Evolutionary conservation across 2,329 filamentous ascomycete species (phyloP).

Genomic region (Nigrospora oryzae): DNA sequence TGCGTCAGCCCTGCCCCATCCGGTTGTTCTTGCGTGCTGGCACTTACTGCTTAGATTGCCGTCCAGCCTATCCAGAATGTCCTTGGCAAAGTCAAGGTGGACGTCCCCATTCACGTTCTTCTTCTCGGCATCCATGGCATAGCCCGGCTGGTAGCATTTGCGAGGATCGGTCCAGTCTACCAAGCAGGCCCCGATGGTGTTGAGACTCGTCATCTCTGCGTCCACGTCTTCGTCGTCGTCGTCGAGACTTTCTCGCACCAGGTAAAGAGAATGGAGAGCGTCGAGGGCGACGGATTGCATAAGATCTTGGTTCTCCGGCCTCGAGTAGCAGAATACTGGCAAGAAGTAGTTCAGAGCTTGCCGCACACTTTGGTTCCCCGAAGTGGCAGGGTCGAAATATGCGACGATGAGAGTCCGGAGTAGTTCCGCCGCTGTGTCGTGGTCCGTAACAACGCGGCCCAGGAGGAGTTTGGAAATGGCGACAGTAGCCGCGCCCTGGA

Average conservation of each 20-base stretch:
- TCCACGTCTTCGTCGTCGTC: conserved; percentile 68
- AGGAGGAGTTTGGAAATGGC: conserved; percentile 83
- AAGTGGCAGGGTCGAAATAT: conserved; percentile 83
- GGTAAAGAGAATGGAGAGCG: conserved; percentile 67
- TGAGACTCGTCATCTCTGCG: conserved; percentile 71
- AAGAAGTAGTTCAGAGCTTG: conserved; percentile 91
- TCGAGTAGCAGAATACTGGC: conserved; percentile 86
- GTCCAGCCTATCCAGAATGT: conserved; percentile 67
- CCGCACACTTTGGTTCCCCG: conserved; percentile 70
- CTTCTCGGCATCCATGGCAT: conserved; percentile 46
- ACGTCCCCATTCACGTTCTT: conserved; percentile 66
- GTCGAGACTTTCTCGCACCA: conserved; percentile 62
- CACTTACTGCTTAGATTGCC: conserved; percentile 59
- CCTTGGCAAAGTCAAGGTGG: conserved; percentile 69
- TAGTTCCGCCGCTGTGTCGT: conserved; percentile 60
- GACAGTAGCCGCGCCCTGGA: conserved; percentile 74
- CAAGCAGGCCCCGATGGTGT: conserved; percentile 71
- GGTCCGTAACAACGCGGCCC: conserved; percentile 66
- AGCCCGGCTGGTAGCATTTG: conserved; percentile 54
- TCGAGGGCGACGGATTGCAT: conserved; percentile 70
- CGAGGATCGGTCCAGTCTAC: conserved; percentile 94
- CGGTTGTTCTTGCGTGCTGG: background rate
- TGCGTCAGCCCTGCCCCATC: background rate
- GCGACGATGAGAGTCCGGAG: conserved; percentile 75
- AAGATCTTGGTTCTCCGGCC: conserved; percentile 70